Base-by-base conservation (phyloP, 2,329 filamentous ascomycete species). In the Trichoderma lentiforme region DNA sequence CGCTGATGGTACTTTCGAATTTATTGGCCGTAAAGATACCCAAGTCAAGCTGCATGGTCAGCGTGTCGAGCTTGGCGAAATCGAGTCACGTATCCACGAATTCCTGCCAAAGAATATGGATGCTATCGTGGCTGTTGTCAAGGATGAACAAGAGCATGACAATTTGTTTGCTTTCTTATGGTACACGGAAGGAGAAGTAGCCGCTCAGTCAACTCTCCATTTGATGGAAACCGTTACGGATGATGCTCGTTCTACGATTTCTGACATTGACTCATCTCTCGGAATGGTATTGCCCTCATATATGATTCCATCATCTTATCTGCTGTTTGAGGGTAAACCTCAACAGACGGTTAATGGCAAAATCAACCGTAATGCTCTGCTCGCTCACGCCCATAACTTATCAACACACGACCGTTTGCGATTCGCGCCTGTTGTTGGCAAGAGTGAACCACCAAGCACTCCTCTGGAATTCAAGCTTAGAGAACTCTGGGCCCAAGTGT, bases 261-360 rank as follows among this genome's bases (percentile, higher is more conserved):
- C 64, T 14, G n/a, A 64, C 14, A 30, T 74, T 30, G 72, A 74
- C 43, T 67, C 34, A 8, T 72, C 65, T 6, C 30, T 74, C 4
- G 36, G 61, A 30, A 56, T 65, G 66, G 36, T 73, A 3, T 21
- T 74, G 24, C 66, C 73, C 15, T 64, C 69, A 12, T 73, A 74
- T 21, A 74, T 74, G 73, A 61, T 74, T 39, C 73, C 73, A 21
- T 51, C 69, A 26, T 63, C 56, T 34, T 74, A 74, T 47, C 70
- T 73, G 6, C 21, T 74, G 1, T 74, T 73, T 21, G 30, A 66
- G 21, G 73, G 73, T 3, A 71, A 60, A 11, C 73, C 73, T 9
- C 66, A 72, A 12, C 56, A 72, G 57, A 73, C 70, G 3, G 43
- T 60, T 18, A 72, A 73, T 24, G 73, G 73, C 6, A 74, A 74